Conservation (phyloP, 306 rosid genomes). For the Cucumis melo region DNA sequence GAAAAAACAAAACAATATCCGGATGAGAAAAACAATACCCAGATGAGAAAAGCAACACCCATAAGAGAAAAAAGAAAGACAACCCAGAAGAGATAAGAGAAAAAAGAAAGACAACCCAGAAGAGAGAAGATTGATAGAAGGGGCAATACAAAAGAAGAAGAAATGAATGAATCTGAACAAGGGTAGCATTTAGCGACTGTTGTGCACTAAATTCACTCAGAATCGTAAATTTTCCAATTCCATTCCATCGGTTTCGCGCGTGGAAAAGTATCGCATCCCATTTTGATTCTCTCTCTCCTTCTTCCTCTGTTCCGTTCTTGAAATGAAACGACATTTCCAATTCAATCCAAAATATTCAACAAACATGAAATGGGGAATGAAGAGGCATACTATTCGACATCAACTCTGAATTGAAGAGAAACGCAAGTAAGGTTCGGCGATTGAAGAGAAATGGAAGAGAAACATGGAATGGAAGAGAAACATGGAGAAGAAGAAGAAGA, state of each 20-base stretch:
- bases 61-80: too few species aligned
- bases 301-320: neutral
- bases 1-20: neutral
- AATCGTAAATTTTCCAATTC: neutral
- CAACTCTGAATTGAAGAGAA: too few species aligned
- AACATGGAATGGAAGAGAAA: too few species aligned
- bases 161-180: neutral
- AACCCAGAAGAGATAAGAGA: too few species aligned
- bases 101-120: neutral
- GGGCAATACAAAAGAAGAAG: neutral
- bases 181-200: neutral
- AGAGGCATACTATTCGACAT: too few species aligned
- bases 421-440: too few species aligned
- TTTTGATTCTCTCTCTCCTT: neutral
- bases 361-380: too few species aligned
- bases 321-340: neutral
- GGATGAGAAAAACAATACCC: neutral
- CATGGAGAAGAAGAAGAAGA: too few species aligned
- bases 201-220: constrained; percentile 1
- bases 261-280: neutral
- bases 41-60: neutral
- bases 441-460: too few species aligned
- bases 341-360: neutral
- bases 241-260: neutral
- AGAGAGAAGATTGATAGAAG: neutral